Percentiles rank a stretch among this genome's conserved stretches.
phyloP scores from a whole-genome alignment of 108 stramenopile genomes.

The Nannochloropsis gaditana region DNA sequence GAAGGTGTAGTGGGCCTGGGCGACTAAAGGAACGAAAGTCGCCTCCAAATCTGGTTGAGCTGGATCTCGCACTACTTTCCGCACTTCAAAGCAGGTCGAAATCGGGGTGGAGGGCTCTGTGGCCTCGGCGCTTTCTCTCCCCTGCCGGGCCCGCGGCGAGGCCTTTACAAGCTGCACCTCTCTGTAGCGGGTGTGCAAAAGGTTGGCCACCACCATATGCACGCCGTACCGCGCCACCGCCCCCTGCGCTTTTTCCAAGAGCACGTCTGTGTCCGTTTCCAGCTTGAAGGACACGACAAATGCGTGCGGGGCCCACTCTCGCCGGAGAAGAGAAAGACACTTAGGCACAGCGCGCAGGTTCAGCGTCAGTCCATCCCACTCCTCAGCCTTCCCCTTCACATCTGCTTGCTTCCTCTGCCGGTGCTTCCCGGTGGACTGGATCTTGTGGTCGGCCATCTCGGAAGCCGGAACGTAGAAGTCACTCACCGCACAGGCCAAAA shows the following conservation, averaged over 20 bases:
- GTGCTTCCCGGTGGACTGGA: constrained; percentile 62
- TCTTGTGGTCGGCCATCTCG: constrained; percentile 79
- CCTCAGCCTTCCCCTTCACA: constrained; percentile 26
- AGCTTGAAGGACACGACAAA: constrained; percentile 96
- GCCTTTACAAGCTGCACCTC: constrained; percentile 59
- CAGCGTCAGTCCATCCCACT: constrained; percentile 56
- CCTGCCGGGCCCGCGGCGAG: background rate
- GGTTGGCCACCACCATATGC: constrained; percentile 92
- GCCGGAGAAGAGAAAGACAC: constrained; percentile 65
- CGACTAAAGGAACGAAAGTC: background rate
- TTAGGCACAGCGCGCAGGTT: constrained; percentile 81
- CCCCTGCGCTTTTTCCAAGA: constrained; percentile 72
- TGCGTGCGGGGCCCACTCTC: constrained; percentile 76
- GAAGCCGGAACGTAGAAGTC: constrained; percentile 87
- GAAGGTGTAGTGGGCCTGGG: background rate
- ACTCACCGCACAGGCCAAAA: constrained; percentile 86
- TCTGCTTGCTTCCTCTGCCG: constrained; percentile 23
- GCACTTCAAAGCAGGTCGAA: background rate
- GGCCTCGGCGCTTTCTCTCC: background rate
- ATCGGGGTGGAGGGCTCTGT: background rate
- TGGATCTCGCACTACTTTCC: background rate
- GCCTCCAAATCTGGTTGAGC: background rate
- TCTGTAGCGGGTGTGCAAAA: constrained; percentile 73
- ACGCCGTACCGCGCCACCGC: constrained; percentile 74
- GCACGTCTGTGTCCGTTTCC: constrained; percentile 81